Evolutionary conservation across 352 stramenopile genomes (phyloP), one percentile per base, ranked within the genome.

Genomic region (Globisporangium canariense): DNA sequence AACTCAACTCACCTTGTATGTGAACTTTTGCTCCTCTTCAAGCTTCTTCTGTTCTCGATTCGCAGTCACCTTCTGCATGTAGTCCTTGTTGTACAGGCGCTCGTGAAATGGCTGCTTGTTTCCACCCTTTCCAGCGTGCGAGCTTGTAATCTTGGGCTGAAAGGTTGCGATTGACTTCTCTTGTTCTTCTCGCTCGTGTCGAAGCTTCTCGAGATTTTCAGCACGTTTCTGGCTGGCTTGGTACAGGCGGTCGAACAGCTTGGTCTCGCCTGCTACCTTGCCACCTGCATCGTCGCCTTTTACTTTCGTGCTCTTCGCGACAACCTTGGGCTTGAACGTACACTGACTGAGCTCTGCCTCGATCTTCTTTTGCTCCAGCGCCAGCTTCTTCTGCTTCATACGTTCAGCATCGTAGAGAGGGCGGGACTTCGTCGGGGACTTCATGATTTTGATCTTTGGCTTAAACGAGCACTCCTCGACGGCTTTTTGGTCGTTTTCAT

Each of bases 381-480:
- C 71, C 25, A 90, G 55, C 14, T 82, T 77, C 62, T 86, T 91
- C 67, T 88, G 81, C 45, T 90, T 91, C 10, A 88, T 71, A 5
- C 79, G 71, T 57, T 93, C 84, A 4, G 71, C 77, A 41, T 93
- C 84, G 32, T 94, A 94, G 14, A 94, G 65, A 3, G 83, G 83
- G 9, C 75, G 71, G 2, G 70, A 73, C 49, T 86, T 82, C 3
- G 77, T 60, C 11, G 78, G 82, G 2, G 78, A 89, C 58, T 89
- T 91, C 36, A 72, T 75, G 1, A 69, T 49, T 20, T 77, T 89
- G 58, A 93, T 92, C 57, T 91, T 90, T 3, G 86, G 86, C 38
- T 89, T 88, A 64, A 94, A 94, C 1, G 83, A 88, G 38, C 76
- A 90, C 63, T 86, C 73, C 18, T 89, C 83, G 28, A 84, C 76